Evolutionary conservation across 1,284 basidiomycete genomes (phyloP).

Genomic region (Tylopilus sp.): DNA sequence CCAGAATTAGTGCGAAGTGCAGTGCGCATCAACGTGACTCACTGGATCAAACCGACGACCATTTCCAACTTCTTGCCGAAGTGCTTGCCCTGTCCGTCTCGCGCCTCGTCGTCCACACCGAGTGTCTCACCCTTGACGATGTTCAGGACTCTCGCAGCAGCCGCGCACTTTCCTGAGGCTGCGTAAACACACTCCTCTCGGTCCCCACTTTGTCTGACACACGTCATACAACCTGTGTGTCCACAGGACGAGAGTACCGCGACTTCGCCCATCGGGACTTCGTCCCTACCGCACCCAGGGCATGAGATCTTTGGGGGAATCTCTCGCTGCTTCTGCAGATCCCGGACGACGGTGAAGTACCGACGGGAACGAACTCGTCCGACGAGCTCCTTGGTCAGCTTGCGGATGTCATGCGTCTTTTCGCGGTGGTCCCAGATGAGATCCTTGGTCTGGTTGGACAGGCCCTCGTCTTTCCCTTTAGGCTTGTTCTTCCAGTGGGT

Average conservation of each 20-base stretch:
- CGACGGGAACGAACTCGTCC: slow-evolving; percentile 85
- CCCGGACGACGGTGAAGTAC: slow-evolving; percentile 87
- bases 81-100: slow-evolving; percentile 71
- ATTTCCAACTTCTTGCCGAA: slow-evolving; percentile 88
- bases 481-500: slow-evolving; percentile 41
- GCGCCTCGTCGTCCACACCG: slow-evolving; percentile 76
- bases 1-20: slow-evolving; percentile 2
- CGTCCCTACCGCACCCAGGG: slow-evolving; percentile 53
- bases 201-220: slow-evolving; percentile 69
- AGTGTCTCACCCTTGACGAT: slow-evolving; percentile 80
- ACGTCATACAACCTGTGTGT: slow-evolving; percentile 76
- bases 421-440: slow-evolving; percentile 81
- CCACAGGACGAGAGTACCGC: slow-evolving; percentile 89
- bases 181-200: slow-evolving; percentile 80
- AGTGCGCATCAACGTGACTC: slow-evolving; percentile 30
- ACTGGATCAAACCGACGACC: slow-evolving; percentile 81
- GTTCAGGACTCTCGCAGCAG: slow-evolving; percentile 70
- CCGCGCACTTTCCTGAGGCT: slow-evolving; percentile 63
- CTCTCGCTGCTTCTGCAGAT: slow-evolving; percentile 74
- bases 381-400: slow-evolving; percentile 81
- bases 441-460: slow-evolving; percentile 56
- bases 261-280: slow-evolving; percentile 64
- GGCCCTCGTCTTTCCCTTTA: slow-evolving; percentile 53
- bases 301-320: slow-evolving; percentile 57
- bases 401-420: slow-evolving; percentile 80